Base-by-base conservation (phyloP, 2,329 filamentous ascomycete genomes). In the Dactylellina drechsleri region DNA sequence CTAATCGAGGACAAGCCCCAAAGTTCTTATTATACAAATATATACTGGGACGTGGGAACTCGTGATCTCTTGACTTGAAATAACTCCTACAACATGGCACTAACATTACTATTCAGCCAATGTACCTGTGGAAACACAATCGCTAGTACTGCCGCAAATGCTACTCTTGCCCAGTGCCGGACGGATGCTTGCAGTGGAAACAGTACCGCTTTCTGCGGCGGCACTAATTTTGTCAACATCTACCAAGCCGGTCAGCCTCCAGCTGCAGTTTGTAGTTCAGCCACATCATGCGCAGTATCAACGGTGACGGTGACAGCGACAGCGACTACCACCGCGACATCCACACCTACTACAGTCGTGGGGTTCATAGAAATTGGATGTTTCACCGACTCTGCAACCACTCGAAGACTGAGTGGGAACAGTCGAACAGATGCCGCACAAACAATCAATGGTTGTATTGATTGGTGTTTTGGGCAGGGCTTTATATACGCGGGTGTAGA, bases 61-160 rank as follows among this genome's bases (percentile, higher is more conserved):
- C n/a, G 31, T 36, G 6, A 10, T 7, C 6, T 36, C 31, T 36
- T 10, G 31, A 7, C 31, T 36, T 36, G 31, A 36, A 10, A 36
- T 36, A 36, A 36, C 31, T 8, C 31, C 31, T 4, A 5, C 31
- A 36, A 36, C 31, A 36, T 36, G 10, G 23, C 6, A 5, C 31
- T 36, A 36, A 36, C 31, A 36, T 10, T 8, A 36, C 31, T 36
- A 4, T 36, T 36, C 13, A 54, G 52, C 28, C 12, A 13, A 12
- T 54, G 52, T 20, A 26, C 7, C 2, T 54, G 52, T 26, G 52
- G 52, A 28, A 54, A 28, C 16, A 28, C 52, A 31, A 54, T 54
- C 12, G 16, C 52, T 2, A 26, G 23, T 54, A 54, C 10, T n/a
- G 26, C 52, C 4, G 4, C 26, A 4, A 28, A 18, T 15, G 15